Percentiles rank a stretch among this genome's conserved stretches.
Conservation (phyloP, 2,329 filamentous ascomycete species). For the Alternaria ethzedia region DNA sequence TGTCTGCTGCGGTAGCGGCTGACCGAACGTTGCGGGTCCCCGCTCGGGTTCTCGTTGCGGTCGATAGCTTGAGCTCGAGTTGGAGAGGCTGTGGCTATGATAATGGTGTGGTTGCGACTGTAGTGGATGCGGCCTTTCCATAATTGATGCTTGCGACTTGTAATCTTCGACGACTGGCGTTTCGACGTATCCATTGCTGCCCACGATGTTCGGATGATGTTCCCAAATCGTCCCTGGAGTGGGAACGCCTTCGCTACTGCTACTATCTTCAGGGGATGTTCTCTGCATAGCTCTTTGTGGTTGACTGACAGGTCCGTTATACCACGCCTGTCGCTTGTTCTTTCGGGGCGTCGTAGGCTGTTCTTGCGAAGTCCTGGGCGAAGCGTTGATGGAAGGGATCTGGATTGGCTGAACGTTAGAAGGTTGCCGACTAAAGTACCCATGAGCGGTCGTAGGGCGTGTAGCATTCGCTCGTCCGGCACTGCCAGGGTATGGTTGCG, state of each 20-base stretch:
- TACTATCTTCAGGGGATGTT: conserved; percentile 62
- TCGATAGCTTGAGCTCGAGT: conserved; percentile 34
- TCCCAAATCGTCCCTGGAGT: conserved; percentile 60
- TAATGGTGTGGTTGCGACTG: conserved; percentile 36
- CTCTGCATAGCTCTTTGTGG: conserved; percentile 49
- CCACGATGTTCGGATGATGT: conserved; percentile 60
- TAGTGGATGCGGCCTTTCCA: conserved; percentile 45
- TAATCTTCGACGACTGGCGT: conserved; percentile 50
- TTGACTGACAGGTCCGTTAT: conserved; percentile 61
- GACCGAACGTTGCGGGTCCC: conserved; percentile 38
- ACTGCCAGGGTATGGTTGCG: conserved; percentile 35
- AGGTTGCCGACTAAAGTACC: conserved; percentile 38
- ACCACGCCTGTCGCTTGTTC: conserved; percentile 74
- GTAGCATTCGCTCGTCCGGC: conserved; percentile 25
- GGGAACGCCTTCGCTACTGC: conserved; percentile 61
- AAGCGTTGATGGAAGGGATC: conserved; percentile 40
- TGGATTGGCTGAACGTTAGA: conserved; percentile 31
- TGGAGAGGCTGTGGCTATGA: conserved; percentile 38
- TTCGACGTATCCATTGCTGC: conserved; percentile 58
- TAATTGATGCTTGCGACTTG: conserved; percentile 46
- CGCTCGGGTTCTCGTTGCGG: conserved; percentile 41
- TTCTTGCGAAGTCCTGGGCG: conserved; percentile 47
- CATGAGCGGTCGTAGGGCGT: conserved; percentile 47
- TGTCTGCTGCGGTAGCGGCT: conserved; percentile 39
- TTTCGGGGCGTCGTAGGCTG: conserved; percentile 61